Percentiles rank a stretch among this genome's conserved stretches.
phyloP scores from a whole-genome alignment of 23 red algal species.

The Porphyridium purpureum region DNA sequence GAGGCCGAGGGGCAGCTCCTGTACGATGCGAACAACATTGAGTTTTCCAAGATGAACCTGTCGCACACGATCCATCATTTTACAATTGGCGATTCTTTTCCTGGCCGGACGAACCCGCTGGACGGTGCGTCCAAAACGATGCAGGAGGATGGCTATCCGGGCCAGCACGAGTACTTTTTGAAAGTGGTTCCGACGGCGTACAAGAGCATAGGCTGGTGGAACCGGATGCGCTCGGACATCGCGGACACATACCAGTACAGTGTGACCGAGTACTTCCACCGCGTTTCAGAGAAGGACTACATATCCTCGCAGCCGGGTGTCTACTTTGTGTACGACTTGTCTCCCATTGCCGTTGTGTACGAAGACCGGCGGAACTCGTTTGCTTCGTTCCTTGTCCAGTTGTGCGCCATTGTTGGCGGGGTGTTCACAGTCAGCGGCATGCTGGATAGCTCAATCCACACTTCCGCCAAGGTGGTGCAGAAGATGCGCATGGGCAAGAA shows the following conservation, averaged over 20 bases:
- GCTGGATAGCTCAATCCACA: conserved; percentile 15
- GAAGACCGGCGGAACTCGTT: conserved; percentile 23
- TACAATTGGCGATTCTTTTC: conserved; percentile 52
- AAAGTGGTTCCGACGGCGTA: conserved; percentile 82
- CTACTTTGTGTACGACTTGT: conserved; percentile 75
- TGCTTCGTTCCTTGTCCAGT: conserved; percentile 85
- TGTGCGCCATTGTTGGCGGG: conserved; percentile 86
- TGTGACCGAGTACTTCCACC: conserved; percentile 1
- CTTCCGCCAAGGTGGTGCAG: conserved; percentile 1
- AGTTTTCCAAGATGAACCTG: conserved; percentile 29
- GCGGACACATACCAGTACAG: conserved; percentile 31
- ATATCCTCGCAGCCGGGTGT: conserved; percentile 14
- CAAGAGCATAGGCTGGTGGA: conserved; percentile 10
- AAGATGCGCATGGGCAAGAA: conserved; percentile 18
- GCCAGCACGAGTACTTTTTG: conserved; percentile 74
- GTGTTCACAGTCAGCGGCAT: conserved; percentile 74
- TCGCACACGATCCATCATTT: conserved; percentile 57
- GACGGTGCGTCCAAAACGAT: conserved; percentile 28
- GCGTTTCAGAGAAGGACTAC: not conserved
- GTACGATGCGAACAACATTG: conserved; percentile 29
- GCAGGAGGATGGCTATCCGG: conserved; percentile 14
- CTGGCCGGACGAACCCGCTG: conserved; percentile 66
- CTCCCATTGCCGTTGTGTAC: conserved; percentile 62
- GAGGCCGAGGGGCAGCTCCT: conserved; percentile 40
- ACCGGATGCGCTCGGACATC: conserved; percentile 11